phyloP scores from a whole-genome alignment of 176 grass and related monocot genomes.

The Rhynchospora pubera region DNA sequence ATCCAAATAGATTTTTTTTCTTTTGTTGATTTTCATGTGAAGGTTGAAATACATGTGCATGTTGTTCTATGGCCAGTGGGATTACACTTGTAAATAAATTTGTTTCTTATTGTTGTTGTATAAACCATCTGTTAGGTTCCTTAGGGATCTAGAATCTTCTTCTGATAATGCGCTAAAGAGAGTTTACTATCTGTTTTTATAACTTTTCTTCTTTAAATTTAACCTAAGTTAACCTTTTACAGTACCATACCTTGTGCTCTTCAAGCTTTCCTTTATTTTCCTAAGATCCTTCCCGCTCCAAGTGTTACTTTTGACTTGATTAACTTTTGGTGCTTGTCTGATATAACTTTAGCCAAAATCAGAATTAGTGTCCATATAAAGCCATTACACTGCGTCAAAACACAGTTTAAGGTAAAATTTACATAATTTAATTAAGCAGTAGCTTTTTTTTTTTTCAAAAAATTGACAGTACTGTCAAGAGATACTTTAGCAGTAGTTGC shows the following conservation, averaged over 20 bases:
- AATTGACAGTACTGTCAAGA: no score
- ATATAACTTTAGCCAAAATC: not conserved
- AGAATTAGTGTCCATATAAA: not conserved
- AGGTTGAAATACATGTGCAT: not conserved
- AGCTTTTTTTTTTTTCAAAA: no score
- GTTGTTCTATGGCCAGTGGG: not conserved
- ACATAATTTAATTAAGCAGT: not conserved
- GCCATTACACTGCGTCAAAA: not conserved
- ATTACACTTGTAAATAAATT: not conserved
- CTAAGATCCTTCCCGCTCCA: not conserved
- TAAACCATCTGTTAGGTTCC: not conserved
- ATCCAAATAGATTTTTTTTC: not conserved
- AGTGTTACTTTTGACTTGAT: not conserved
- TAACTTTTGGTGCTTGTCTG: constrained; percentile 5
- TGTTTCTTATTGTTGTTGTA: not conserved
- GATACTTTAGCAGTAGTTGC: not conserved
- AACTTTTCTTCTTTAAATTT: not conserved
- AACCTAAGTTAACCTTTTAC: not conserved
- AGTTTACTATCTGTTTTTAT: not conserved
- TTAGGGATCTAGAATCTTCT: not conserved
- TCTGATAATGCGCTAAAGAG: not conserved
- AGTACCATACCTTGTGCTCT: not conserved
- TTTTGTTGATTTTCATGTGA: not conserved
- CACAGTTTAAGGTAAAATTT: not conserved
- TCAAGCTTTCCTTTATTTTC: not conserved